Base-by-base conservation (phyloP, 306 rosid species). In the Citrullus mucosospermus region DNA sequence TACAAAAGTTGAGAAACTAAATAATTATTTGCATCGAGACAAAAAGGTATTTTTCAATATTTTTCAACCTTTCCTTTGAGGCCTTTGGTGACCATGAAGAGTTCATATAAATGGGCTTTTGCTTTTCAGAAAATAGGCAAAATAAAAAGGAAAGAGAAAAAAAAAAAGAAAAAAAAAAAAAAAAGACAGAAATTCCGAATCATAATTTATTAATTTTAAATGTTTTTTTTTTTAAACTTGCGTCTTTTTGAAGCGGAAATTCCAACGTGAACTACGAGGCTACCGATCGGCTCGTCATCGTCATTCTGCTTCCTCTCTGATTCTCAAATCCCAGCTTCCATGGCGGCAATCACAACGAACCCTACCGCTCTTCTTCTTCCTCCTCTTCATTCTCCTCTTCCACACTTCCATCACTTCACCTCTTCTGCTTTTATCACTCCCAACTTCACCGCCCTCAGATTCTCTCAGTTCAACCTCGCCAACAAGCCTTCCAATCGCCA, bases 301-400 rank as follows among this genome's bases (percentile, higher is more conserved):
- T 9, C 68, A 43, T 54, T 17, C 32, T 18, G 34, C 41, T 61
- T 32, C 20, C 2, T 17, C 39, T 62, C 41, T 4, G 17, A 32
- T 25, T 63, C 70, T 36, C 11, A 2, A 17, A 66, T n/a, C 28
- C 9, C 30, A 6, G 25, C 41, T 22, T 5, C 12, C 34, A 91
- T 91, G 96, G 90, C 91, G 48, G 79, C 70, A 15, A 38, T 81
- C 71, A 78, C 86, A 68, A 65, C 81, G 12, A 83, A 48, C 20
- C n/a, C 81, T n/a, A 56, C 77, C 75, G 8, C 79, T 36, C 79
- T 80, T 41, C 44, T 51, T 14, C 50, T 51, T 13, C 55, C 13
- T 14, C 50, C 81, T 34, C 12, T 63, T 17, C 51, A 46, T 80
- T 81, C 84, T 81, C 87, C 53, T n/a, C 34, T 76, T 66, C 85